Evolutionary conservation across 2,329 filamentous ascomycete genomes (phyloP).

Genomic region (Arachnomyces sp.): DNA sequence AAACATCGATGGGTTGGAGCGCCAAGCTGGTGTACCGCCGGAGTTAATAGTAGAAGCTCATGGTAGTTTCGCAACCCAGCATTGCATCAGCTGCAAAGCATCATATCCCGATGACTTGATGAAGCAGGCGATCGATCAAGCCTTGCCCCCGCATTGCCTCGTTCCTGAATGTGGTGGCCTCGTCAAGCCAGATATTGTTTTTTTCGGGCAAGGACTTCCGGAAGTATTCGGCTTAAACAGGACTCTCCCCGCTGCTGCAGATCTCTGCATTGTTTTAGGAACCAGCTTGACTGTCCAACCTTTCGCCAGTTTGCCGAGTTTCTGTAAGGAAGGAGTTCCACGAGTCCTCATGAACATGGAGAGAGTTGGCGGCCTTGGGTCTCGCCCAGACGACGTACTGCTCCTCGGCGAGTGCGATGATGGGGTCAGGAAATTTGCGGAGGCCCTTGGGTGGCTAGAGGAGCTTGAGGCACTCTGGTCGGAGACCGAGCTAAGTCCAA

Average conservation of each 20-base stretch:
- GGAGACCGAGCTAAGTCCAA: conserved; percentile 52
- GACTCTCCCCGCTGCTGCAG: conserved; percentile 53
- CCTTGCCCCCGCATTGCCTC: conserved; percentile 63
- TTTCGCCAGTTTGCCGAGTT: conserved; percentile 70
- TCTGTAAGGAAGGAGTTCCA: conserved; percentile 57
- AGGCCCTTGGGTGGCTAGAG: conserved; percentile 73
- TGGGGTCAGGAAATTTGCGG: conserved; percentile 70
- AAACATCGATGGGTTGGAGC: conserved; percentile 94
- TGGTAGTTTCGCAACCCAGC: conserved; percentile 85
- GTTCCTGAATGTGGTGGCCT: conserved; percentile 60
- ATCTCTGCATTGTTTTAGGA: conserved; percentile 78
- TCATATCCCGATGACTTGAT: conserved; percentile 68
- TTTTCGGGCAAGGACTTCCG: conserved; percentile 75
- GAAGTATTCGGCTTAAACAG: conserved; percentile 55
- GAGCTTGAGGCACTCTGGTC: conserved; percentile 76
- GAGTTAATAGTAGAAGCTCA: conserved; percentile 88
- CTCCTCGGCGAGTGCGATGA: conserved; percentile 75
- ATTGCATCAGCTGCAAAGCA: conserved; percentile 79
- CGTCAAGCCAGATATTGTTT: conserved; percentile 92
- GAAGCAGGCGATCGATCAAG: conserved; percentile 58
- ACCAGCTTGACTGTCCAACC: conserved; percentile 84
- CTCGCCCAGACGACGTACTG: conserved; percentile 74
- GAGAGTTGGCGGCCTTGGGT: conserved; percentile 69
- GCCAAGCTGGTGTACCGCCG: conserved; percentile 71
- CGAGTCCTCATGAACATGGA: conserved; percentile 84